Evolutionary conservation across 2,329 filamentous ascomycete genomes (phyloP).

Genomic region (Hymenoscyphus scutula): DNA sequence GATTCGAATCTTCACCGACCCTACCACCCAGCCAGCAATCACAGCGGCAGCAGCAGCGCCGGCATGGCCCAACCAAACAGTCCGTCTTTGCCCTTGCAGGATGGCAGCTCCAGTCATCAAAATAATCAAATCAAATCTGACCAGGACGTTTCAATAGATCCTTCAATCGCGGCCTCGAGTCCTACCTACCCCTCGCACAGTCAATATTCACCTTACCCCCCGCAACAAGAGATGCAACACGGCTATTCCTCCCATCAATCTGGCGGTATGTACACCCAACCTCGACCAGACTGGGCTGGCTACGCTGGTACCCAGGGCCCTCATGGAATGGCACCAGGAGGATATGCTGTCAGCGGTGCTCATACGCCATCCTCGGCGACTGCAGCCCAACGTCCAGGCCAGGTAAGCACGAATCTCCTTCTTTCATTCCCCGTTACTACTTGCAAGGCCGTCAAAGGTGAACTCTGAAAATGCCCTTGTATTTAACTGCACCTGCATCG

Average conservation of each 20-base stretch:
- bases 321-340: constrained; percentile 31
- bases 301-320: constrained; percentile 53
- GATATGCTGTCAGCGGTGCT: constrained; percentile 36
- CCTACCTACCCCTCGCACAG: constrained; percentile 80
- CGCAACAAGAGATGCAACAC: constrained; percentile 82
- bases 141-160: constrained; percentile 98
- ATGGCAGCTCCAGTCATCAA: constrained; percentile 75
- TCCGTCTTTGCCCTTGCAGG: constrained; percentile 88
- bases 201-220: constrained; percentile 85
- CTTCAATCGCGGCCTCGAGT: constrained; percentile 89
- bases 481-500: constrained; percentile 5
- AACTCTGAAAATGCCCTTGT: constrained; percentile 5
- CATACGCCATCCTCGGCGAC: constrained; percentile 53
- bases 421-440: background rate
- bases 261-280: constrained; percentile 63
- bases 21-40: constrained; percentile 75
- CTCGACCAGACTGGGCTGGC: constrained; percentile 71
- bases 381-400: constrained; percentile 53
- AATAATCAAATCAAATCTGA: constrained; percentile 84
- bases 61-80: constrained; percentile 99
- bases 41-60: constrained; percentile 70
- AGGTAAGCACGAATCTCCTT: constrained; percentile 49
- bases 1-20: constrained; percentile 77
- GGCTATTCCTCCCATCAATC: constrained; percentile 62
- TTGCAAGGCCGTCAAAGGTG: background rate